Base-by-base conservation (phyloP, 169 alveolate genomes). In the Cryptosporidium xiaoi region DNA sequence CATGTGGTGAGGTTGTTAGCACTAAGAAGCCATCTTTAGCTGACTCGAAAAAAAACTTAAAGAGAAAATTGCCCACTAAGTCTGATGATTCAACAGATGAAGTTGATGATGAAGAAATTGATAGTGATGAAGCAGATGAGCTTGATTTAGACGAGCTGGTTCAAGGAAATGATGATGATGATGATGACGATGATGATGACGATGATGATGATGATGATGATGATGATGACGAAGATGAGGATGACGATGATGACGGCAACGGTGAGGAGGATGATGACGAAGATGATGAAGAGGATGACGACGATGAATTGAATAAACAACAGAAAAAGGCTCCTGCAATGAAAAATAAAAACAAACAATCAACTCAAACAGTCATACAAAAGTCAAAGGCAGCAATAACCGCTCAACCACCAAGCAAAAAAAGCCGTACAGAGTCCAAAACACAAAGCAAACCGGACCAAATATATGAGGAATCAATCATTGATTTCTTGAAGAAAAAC, bases 111-210 rank as follows among this genome's bases (percentile, higher is more conserved):
- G 94, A 92, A 0, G 94, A 92, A 5, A 92, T 90, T 0, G 93
- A 92, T 0, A 92, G 91, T 3, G 94, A 90, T 1, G 94, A 92
- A 0, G 94, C 91, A 0, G 93, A 90, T 0, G 95, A 91, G 0
- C 84, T 82, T 0, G 91, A 65, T 7, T 91, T 90, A 0, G 93
- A 92, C 0, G 95, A 92, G 0, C 92, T 89, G 0, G 93, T 68
- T 0, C 91, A 83, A 0, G 94, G 82, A 0, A 91, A 68, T 0
- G 92, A 71, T 5, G 93, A 67, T 0, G 94, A 90, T 6, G 96
- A 91, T 48, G 92, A 92, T 44, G 97, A 92, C 1, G 97, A 94
- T 1, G 97, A 94, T 33, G 93, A 91, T 66, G 82, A 91, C 13
- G 96, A 92, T 5, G 95, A 92, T 20, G 96, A 82, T 1, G 92